Evolutionary conservation across 352 stramenopile species (phyloP).

Genomic region (Pythium rhizo-oryzae): DNA sequence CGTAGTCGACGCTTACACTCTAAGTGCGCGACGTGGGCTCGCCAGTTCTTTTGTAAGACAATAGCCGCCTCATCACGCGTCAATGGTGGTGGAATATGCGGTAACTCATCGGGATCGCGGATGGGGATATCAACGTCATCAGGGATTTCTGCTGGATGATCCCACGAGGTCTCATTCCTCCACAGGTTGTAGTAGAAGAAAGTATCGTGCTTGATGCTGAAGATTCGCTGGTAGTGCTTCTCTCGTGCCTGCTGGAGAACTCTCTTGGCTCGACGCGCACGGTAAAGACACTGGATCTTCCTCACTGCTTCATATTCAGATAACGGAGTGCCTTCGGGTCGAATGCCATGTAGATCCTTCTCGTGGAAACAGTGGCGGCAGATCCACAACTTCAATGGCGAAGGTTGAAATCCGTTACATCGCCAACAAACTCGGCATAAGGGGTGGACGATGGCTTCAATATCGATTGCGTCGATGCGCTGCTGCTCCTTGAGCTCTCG

Average conservation of each 20-base stretch:
- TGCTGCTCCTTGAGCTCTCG: constrained; percentile 41
- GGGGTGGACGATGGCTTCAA: constrained; percentile 67
- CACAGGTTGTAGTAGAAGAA: constrained; percentile 87
- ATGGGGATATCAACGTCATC: constrained; percentile 63
- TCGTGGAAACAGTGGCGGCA: constrained; percentile 76
- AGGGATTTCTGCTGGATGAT: constrained; percentile 42
- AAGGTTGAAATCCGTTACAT: constrained; percentile 75
- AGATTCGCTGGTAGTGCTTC: constrained; percentile 71
- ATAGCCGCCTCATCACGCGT: constrained; percentile 55
- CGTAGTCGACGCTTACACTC: constrained; percentile 34
- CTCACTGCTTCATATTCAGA: constrained; percentile 74
- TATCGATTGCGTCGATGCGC: constrained; percentile 65
- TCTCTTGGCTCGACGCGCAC: constrained; percentile 46
- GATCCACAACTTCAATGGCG: constrained; percentile 62
- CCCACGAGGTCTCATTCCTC: constrained; percentile 51
- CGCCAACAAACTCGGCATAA: constrained; percentile 78
- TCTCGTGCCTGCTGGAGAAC: constrained; percentile 60
- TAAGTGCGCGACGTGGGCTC: constrained; percentile 34
- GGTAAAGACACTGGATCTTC: constrained; percentile 75
- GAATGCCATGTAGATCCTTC: constrained; percentile 62
- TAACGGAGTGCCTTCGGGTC: constrained; percentile 41
- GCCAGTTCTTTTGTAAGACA: constrained; percentile 49
- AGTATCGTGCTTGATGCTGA: constrained; percentile 69
- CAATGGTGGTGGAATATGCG: constrained; percentile 46
- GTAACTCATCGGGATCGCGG: constrained; percentile 63